Evolutionary conservation across 768 basidiomycete species (phyloP).

Genomic region (Tylopilus vinaceipallidus): DNA sequence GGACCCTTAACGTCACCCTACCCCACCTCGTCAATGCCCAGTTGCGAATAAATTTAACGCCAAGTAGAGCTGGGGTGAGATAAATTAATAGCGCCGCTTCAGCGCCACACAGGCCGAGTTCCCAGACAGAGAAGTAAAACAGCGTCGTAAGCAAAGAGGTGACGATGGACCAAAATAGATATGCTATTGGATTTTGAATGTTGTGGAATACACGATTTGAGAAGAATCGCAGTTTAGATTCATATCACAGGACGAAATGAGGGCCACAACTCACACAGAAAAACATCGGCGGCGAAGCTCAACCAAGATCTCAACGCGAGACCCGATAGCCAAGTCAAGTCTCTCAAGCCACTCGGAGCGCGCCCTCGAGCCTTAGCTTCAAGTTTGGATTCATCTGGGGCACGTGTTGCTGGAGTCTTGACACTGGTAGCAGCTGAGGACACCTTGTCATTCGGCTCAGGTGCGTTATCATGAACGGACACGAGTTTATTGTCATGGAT

Average conservation of each 20-base stretch:
- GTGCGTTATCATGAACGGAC: neutral
- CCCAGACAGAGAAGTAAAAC: conserved; percentile 93
- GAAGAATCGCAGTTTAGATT: conserved; percentile 3
- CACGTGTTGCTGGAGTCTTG: neutral
- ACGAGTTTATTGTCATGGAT: conserved; percentile 7
- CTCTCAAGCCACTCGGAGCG: neutral
- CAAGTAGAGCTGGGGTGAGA: conserved; percentile 66
- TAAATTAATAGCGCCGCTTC: conserved; percentile 73
- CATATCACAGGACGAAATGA: neutral
- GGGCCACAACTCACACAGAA: conserved; percentile 48
- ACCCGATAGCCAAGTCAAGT: neutral
- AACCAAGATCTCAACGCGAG: conserved; percentile 16
- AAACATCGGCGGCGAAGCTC: conserved; percentile 44
- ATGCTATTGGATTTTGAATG: conserved; percentile 43
- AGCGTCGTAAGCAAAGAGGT: conserved; percentile 76
- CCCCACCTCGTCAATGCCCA: conserved; percentile 51
- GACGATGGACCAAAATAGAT: conserved; percentile 80
- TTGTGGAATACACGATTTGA: neutral
- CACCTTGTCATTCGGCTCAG: neutral
- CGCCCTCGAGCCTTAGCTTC: neutral
- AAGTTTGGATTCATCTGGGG: neutral
- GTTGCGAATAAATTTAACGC: conserved; percentile 40
- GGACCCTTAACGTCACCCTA: conserved; percentile 43
- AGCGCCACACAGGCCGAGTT: conserved; percentile 79
- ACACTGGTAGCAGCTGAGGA: neutral